A percentile compares a stretch with the other conserved stretches of the same genome.
phyloP scores from a whole-genome alignment of 192 early-diverging fungal genomes.

The Mortierella antarctica region DNA sequence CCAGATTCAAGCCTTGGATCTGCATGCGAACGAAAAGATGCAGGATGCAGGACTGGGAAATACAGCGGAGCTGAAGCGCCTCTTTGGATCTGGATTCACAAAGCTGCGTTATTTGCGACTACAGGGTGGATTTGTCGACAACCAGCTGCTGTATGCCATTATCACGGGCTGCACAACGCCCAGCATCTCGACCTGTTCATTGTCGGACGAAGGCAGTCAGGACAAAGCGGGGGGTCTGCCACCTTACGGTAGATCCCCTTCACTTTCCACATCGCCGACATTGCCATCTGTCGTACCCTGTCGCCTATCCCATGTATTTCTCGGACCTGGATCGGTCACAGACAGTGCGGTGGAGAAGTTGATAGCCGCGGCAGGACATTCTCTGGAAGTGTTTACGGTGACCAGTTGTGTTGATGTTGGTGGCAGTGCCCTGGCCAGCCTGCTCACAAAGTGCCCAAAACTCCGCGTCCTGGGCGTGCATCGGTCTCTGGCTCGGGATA shows the following conservation, averaged over 20 bases:
- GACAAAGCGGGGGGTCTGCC: background rate
- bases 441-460: constrained; percentile 36
- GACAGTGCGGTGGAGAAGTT: constrained; percentile 40
- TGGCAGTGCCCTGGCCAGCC: constrained; percentile 29
- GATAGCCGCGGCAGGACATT: constrained; percentile 32
- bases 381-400: constrained; percentile 40
- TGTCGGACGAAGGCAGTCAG: too few relatives aligned
- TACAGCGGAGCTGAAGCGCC: constrained; percentile 17
- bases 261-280: background rate
- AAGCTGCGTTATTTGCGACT: constrained; percentile 39
- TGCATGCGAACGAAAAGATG: constrained; percentile 51
- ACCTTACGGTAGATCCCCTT: background rate
- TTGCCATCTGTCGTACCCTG: constrained; percentile 8
- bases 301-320: constrained; percentile 44
- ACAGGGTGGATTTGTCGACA: constrained; percentile 46
- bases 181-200: too few relatives aligned
- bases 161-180: constrained; percentile 17
- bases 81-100: constrained; percentile 34
- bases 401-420: constrained; percentile 52
- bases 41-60: constrained; percentile 20
- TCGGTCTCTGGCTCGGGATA: constrained; percentile 38
- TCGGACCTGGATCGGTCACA: constrained; percentile 50
- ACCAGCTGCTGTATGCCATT: constrained; percentile 32
- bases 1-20: constrained; percentile 38
- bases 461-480: constrained; percentile 41